Evolutionary conservation across 306 rosid species (phyloP), one percentile per base, ranked within the genome.

Genomic region (Fragaria vesca): DNA sequence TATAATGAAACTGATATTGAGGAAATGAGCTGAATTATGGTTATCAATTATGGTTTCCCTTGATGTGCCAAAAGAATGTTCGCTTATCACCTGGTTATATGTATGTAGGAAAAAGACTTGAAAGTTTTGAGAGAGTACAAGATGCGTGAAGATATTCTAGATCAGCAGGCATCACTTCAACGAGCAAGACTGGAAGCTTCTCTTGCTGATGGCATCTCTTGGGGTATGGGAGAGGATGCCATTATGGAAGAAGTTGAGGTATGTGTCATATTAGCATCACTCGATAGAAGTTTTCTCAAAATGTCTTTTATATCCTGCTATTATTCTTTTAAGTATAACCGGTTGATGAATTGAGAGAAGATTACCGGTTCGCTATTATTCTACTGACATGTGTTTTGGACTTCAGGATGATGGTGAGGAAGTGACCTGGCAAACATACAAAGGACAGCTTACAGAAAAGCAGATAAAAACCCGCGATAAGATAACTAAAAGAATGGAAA

Each of bases 141-240:
- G 84, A 80, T 91, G 62, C 91, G 79, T 9, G 97, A 89, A 76
- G 84, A 86, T 62, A 46, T 88, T 69, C 79, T 76, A 63, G 98
- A 94, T 78, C 91, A 76, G 81, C 97, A 94, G 87, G 97, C 98
- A 88, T 94, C 98, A 60, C 93, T 94, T 77, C 92, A 54, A 72
- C 93, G 98, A 79, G 98, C 98, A 55, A 88, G 86, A 79, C 78
- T 45, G 52, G 92, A 91, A 88, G 89, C 97, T 74, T 89, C 93
- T 77, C 83, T 79, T 81, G 91, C 89, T 76, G 98, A 91, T 79
- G 98, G 98, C 77, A 75, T 92, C 76, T 95, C 97, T 28, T 95
- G 98, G 97, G 98, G 98, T 76, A 90, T 95, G 97, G 90, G 92
- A 43, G 98, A 95, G 82, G 98, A 95, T 91, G 98, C 97, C 70